Percentiles rank a stretch among this genome's conserved stretches.
phyloP scores from a whole-genome alignment of 176 grass and related monocot genomes.

The Aegilops longissima region DNA sequence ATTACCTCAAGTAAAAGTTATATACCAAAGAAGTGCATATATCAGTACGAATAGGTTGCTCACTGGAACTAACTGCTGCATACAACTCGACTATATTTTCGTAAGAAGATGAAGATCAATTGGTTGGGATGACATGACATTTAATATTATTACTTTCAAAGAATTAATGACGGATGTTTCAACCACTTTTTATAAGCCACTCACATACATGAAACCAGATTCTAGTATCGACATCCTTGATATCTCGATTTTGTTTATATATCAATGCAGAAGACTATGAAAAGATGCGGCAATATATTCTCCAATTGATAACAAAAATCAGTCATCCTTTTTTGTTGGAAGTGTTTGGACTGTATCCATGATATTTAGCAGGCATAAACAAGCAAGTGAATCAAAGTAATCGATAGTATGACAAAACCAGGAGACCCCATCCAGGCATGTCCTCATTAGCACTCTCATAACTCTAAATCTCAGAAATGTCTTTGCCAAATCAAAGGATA shows the following conservation, averaged over 20 bases:
- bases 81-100: neutral
- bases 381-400: neutral
- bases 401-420: neutral
- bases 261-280: neutral
- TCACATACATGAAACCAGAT: neutral
- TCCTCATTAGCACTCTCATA: neutral
- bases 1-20: neutral
- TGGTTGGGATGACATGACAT: neutral
- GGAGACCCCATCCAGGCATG: neutral
- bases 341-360: neutral
- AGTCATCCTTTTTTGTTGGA: neutral
- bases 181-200: neutral
- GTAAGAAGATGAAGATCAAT: neutral
- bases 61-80: neutral
- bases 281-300: neutral
- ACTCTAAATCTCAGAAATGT: neutral
- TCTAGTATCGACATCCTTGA: neutral
- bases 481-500: slow-evolving; percentile 8
- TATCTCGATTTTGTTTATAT: neutral
- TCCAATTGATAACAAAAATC: neutral
- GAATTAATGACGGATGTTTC: neutral
- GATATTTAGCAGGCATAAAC: neutral
- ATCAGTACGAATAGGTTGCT: neutral
- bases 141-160: neutral
- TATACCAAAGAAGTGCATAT: neutral